A percentile compares a stretch with the other conserved stretches of the same genome.
These are phyloP conservation scores for Solidago caesia DNA, from an alignment of 129 eudicot species.

Conservation along the genomic window DNA sequence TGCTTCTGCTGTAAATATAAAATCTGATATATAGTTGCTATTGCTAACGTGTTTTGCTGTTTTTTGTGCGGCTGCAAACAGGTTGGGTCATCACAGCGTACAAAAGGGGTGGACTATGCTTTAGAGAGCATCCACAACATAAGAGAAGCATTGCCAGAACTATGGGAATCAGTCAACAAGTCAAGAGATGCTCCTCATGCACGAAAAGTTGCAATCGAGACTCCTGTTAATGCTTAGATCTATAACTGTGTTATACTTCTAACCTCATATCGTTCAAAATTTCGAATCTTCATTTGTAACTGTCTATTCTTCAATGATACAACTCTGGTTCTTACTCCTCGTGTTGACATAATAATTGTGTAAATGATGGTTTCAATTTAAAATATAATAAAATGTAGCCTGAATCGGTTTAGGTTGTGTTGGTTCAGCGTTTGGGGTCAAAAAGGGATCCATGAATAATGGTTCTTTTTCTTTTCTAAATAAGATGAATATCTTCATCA, in stretches of 20 bases:
- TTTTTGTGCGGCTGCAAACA: constrained; percentile 16
- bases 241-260: background rate
- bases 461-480: background rate
- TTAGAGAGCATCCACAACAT: constrained; percentile 90
- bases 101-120: constrained; percentile 64
- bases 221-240: constrained; percentile 62
- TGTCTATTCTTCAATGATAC: background rate
- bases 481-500: no score
- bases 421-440: background rate
- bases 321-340: constrained; percentile 1
- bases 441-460: background rate
- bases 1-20: background rate
- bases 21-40: background rate
- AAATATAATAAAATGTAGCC: background rate
- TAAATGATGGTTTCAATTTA: background rate
- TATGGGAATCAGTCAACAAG: constrained; percentile 62
- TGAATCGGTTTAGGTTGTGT: background rate
- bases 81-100: constrained; percentile 58
- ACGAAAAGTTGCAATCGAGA: constrained; percentile 56
- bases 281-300: constrained; percentile 8
- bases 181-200: constrained; percentile 41
- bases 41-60: background rate
- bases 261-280: background rate
- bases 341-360: background rate
- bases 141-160: constrained; percentile 74